Base-by-base conservation (phyloP, 257 asterid species). In the Solanum paucissectum region DNA sequence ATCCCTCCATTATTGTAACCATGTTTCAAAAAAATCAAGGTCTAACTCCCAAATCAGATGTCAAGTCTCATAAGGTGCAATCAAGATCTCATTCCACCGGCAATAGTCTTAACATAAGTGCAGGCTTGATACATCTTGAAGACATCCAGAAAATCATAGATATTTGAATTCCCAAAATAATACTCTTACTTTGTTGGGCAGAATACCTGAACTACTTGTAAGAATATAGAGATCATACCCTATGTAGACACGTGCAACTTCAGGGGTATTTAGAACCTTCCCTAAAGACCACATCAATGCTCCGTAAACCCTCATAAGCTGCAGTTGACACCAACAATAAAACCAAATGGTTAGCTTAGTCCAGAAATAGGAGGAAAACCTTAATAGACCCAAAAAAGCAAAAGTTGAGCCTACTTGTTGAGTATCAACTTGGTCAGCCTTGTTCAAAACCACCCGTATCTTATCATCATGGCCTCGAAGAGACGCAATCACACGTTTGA, bases 221-320 rank as follows among this genome's bases (percentile, higher is more conserved):
- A 25, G n/a, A 69, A n/a, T 7, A 71, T 36, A 44, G 40, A 86
- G 69, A 37, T 86, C 40, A 42, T 94, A 95, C 99, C 99, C 99
- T 85, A 97, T 97, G 90, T 97, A 97, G 85, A 97, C 99, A 58
- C 99, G 98, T 83, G 89, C 85, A 83, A 97, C 99, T 91, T 97
- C 99, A 23, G 99, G 99, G 85, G 98, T 97, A 90, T 97, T 97
- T 62, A 97, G 91, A 58, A 97, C 99, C 91, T 97, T 97, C 82
- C 99, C 99, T 34, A 97, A 94, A 60, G 99, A 97, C 99, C 99
- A 97, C 99, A 97, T 97, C 90, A 97, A 87, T 38, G 99, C 99
- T 88, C 99, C 99, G 83, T 97, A 97, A 34, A 97, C 98, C 90
- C 98, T 92, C 99, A 97, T 97, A 83, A 97, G 98, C 99, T 97